Evolutionary conservation across 208 protist species (phyloP).

Genomic region (Chromosphaera perkinsii): DNA sequence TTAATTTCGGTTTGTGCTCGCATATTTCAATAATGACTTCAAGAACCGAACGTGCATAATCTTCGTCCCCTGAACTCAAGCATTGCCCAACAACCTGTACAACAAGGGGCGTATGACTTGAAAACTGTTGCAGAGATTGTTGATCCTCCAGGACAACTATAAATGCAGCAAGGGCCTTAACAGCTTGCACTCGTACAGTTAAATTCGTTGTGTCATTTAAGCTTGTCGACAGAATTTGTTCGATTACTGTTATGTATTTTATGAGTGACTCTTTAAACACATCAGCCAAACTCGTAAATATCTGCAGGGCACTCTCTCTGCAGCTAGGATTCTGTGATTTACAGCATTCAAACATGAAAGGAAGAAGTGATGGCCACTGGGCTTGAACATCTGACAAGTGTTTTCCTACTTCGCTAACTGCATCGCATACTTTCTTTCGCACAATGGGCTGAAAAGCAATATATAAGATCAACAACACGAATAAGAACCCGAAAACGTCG

Average conservation of each 20-base stretch:
- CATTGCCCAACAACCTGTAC: slow-evolving; percentile 4
- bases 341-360: neutral
- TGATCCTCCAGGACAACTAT: neutral
- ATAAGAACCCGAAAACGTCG: too few species aligned
- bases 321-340: neutral
- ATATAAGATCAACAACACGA: too few species aligned
- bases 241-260: neutral
- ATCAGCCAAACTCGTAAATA: neutral
- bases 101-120: neutral
- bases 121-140: neutral
- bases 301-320: neutral
- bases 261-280: neutral
- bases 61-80: neutral
- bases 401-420: neutral
- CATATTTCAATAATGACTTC: slow-evolving; percentile 50
- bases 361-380: neutral
- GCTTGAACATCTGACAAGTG: neutral
- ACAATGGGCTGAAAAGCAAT: too few species aligned
- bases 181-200: neutral
- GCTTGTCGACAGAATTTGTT: neutral
- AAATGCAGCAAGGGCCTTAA: neutral
- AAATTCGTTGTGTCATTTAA: neutral
- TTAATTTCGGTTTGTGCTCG: slow-evolving; percentile 43
- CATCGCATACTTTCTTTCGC: slow-evolving; percentile 5
- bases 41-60: slow-evolving; percentile 34